Conservation (phyloP, 2,329 filamentous ascomycete species). For the Beauveria brongniartii region DNA sequence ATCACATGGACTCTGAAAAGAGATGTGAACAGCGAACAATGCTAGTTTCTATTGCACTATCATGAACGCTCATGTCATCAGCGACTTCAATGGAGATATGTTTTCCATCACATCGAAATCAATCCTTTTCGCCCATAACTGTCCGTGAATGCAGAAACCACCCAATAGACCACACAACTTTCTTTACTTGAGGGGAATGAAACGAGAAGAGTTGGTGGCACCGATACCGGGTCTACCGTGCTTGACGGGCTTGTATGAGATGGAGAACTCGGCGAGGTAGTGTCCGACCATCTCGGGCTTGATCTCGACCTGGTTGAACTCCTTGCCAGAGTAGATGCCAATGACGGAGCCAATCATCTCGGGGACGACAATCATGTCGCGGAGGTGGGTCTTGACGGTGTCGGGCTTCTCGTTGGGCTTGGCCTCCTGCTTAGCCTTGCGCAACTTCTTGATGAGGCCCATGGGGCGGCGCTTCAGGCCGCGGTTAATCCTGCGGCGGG, state of each 20-base stretch:
- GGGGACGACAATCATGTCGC: constrained; percentile 99
- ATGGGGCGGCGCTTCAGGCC: constrained; percentile 99
- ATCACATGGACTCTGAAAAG: not conserved
- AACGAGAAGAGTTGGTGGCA: constrained; percentile 99
- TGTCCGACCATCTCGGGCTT: constrained; percentile 99
- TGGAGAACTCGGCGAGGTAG: constrained; percentile 98
- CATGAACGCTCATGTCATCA: constrained; percentile 37
- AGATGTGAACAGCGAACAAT: constrained; percentile 24
- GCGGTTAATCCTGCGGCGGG: constrained; percentile 98
- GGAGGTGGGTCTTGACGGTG: constrained; percentile 97
- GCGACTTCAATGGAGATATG: constrained; percentile 35
- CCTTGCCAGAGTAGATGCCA: constrained; percentile 99
- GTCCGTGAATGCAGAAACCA: constrained; percentile 52
- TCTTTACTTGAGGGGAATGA: constrained; percentile 99
- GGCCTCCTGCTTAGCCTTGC: constrained; percentile 98
- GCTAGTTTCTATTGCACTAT: constrained; percentile 34
- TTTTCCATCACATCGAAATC: constrained; percentile 42
- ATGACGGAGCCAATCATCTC: constrained; percentile 99
- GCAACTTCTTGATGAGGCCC: constrained; percentile 99
- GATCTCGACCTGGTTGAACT: constrained; percentile 99
- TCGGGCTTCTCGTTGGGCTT: constrained; percentile 99
- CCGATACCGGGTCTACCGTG: constrained; percentile 99
- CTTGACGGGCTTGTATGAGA: constrained; percentile 99
- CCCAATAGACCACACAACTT: constrained; percentile 35
- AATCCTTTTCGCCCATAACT: constrained; percentile 49